Evolutionary conservation across 345 rosid species (phyloP), one percentile per base, ranked within the genome.

Genomic region (Eucalyptus cloeziana): DNA sequence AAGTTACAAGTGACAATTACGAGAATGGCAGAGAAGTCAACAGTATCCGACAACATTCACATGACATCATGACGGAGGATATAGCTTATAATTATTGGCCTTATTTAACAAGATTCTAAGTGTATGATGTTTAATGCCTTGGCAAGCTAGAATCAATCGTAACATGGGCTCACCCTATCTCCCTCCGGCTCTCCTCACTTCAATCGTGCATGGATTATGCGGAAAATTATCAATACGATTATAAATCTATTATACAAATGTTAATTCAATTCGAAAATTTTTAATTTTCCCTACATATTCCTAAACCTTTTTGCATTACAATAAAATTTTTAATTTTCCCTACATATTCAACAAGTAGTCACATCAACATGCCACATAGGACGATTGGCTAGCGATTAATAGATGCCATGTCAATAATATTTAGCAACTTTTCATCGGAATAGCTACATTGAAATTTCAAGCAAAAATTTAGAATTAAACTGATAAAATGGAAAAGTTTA

Each of bases 181-280:
- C 71, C 71, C 71, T n/a, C 25, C 24, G 4, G 10, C 58, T 52
- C 58, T 52, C 76, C 19, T 64, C 19, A n/a, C 76, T 64, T 64
- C 76, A 64, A 30, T 9, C 0, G 21, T 4, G 10, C 37, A 64
- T n/a, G 76, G 0, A 64, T 64, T 27, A 16, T 0, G 6, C 8
- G 16, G 33, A 60, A 27, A 60, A 60, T 60, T 60, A 60, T 27
- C 33, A 3, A 60, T 27, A 52, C 5, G 1, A 0, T 19, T 3
- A 10, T 52, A 0, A 52, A 7, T 19, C 0, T 52, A 52, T 52
- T 21, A 0, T 22, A 56, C 0, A 0, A 62, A 62, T 13, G 7
- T 8, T 15, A 30, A 62, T 62, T 62, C 0, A 30, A 1, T 62
- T 7, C 4, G 2, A 60, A 60, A 30, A 1, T 30, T 62, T 30